Evolutionary conservation across 1,284 basidiomycete species (phyloP), one percentile per base, ranked within the genome.

Genomic region (Leccinum fallax): DNA sequence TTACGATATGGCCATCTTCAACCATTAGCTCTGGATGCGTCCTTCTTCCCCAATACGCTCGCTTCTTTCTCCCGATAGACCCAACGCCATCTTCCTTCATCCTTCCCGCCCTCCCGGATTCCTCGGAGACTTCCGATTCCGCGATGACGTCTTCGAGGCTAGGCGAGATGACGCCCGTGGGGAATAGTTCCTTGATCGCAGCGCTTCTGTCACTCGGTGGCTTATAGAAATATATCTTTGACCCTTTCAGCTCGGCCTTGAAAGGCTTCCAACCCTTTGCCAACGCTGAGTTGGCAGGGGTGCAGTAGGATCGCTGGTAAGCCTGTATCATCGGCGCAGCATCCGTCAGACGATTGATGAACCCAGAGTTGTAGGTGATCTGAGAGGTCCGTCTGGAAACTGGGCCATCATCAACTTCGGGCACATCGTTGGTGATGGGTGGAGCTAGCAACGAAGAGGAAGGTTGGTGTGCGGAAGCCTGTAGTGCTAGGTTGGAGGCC

Each of bases 201-300:
- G 80, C 76, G 32, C 75, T 77, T 53, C 87, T 79, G 66, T 94
- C 92, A 40, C 81, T 79, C 0, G 92, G 90, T 0, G 90, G 85
- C 69, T 94, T 94, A 72, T 90, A 93, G 67, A 94, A 90, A 72
- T 90, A 88, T 57, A 94, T 68, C 72, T 94, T 94, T 13, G 88
- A 85, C 3, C 92, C 92, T 68, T 91, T 89, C 19, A 94, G 76
- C 64, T 92, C 87, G 43, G 89, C 81, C 76, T 93, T 93, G 78
- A 85, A 92, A 6, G 90, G 84, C 72, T 94, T 94, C 91, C 93
- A 94, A 0, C 85, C 85, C 70, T 89, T 92, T 0, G 82, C 74
- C 4, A 85, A 74, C 2, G 78, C 56, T 32, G 74, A 63, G 53
- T 76, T 75, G 10, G 66, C 57, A 16, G 64, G 66, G 5, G 72